Evolutionary conservation across 2,329 filamentous ascomycete genomes (phyloP).

Genomic region (Trichoderma afroharzianum): DNA sequence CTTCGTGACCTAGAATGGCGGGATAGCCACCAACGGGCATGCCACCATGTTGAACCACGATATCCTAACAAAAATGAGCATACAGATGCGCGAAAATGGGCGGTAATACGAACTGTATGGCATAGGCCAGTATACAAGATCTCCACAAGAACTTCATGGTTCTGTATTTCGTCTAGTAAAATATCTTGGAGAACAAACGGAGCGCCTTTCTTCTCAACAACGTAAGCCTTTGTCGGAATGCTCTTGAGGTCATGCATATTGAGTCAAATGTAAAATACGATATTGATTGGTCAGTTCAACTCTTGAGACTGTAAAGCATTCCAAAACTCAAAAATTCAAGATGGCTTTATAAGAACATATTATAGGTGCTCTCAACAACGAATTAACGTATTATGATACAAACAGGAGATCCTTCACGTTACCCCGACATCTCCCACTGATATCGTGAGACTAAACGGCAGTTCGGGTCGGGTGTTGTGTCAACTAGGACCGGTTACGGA

Average conservation of each 20-base stretch:
- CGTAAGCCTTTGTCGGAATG: not conserved
- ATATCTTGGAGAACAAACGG: not conserved
- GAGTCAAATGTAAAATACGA: not conserved
- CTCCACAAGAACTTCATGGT: not conserved
- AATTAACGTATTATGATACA: not conserved
- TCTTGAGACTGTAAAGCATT: too few relatives aligned
- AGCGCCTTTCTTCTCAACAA: not conserved
- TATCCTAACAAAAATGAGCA: not conserved
- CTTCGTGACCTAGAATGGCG: not conserved
- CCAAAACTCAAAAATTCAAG: not conserved
- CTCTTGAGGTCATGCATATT: not conserved
- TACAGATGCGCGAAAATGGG: not conserved
- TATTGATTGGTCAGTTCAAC: not conserved
- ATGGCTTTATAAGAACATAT: not conserved
- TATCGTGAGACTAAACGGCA: not conserved
- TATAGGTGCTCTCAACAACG: not conserved
- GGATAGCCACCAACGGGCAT: not conserved
- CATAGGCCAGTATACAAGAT: not conserved
- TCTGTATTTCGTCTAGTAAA: not conserved
- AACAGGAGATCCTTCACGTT: not conserved
- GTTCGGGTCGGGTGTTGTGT: not conserved
- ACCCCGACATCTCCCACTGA: not conserved
- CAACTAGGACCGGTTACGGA: not conserved
- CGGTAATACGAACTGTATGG: not conserved
- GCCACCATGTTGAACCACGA: not conserved